Evolutionary conservation across 345 rosid genomes (phyloP), one percentile per base, ranked within the genome.

Genomic region (Hibiscus trionum): DNA sequence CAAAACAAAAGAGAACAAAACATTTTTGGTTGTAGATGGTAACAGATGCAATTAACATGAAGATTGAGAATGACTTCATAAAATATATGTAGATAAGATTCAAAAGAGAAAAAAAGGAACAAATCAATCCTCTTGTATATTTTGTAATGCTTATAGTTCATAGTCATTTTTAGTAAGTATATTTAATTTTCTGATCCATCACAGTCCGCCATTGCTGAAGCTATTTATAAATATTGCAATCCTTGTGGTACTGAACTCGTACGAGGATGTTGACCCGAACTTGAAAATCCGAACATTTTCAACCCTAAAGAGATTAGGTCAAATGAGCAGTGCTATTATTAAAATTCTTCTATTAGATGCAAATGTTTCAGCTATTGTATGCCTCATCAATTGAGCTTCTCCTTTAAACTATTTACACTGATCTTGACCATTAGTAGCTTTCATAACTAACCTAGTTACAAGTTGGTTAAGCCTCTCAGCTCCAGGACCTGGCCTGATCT

Each of bases 381-480:
- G 52, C 49, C 31, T 68, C 60, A n/a, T 29, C 12, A 29, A 33
- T 56, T 14, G 44, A 52, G 47, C 11, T 29, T 46, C 14, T 24
- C n/a, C 33, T n/a, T 12, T 15, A 62, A 73, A 72, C 86, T 93
- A 96, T 91, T 72, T 91, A 89, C 99, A 96, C 81, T 84, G 97
- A 71, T 75, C 82, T 66, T 78, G 65, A 42, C 90, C 84, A 4
- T 64, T 74, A 77, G 75, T 86, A 35, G 89, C 88, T 16, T 69
- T 57, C 53, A 73, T 65, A 52, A 77, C 77, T 77, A 96, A 82
- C 84, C 80, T 86, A 72, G 81, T 72, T 63, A 93, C 75, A 63
- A 96, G 92, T 35, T 56, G 76, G 59, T 68, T 83, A 72, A 93
- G 86, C 80, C 94, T 85, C 75, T 78, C 73, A 70, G 96, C 90